A percentile compares a stretch with the other conserved stretches of the same genome.
Evolutionary conservation across 345 rosid species (phyloP).

Genomic region (Hibiscus syriacus): DNA sequence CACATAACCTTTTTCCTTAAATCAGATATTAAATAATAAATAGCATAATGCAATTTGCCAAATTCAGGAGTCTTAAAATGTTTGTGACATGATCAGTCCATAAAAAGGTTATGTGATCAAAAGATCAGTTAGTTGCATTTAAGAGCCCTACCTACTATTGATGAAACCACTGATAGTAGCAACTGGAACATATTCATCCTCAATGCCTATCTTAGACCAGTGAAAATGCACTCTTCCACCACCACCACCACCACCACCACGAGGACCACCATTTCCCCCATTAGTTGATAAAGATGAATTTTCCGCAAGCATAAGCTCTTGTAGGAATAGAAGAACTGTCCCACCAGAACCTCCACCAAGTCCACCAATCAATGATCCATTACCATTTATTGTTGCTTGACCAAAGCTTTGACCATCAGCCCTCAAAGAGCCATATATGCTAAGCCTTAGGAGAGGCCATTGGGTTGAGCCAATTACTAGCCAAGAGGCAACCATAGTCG

Average conservation of each 20-base stretch:
- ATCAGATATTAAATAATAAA: not conserved
- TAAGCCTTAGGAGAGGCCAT: conserved; percentile 71
- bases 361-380: conserved; percentile 63
- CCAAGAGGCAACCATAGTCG: conserved; percentile 23
- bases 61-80: not conserved
- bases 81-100: not conserved
- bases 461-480: conserved; percentile 81
- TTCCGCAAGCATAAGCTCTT: conserved; percentile 58
- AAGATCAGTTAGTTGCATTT: not conserved
- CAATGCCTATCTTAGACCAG: conserved; percentile 75
- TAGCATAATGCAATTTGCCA: not conserved
- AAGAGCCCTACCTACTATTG: conserved; percentile 41
- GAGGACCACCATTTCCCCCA: conserved; percentile 83
- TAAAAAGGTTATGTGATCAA: not conserved
- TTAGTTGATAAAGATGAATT: conserved; percentile 60
- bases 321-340: conserved; percentile 91
- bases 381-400: conserved; percentile 28
- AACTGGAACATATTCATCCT: conserved; percentile 72
- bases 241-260: conserved; percentile 97
- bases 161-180: conserved; percentile 67
- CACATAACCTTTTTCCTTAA: too few relatives aligned
- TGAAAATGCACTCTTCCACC: conserved; percentile 99
- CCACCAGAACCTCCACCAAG: conserved; percentile 99
- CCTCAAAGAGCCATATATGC: conserved; percentile 62
- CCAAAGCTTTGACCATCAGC: conserved; percentile 83